Evolutionary conservation across 1,284 basidiomycete species (phyloP), one percentile per base, ranked within the genome.

Genomic region (Cryptococcus hybrid): DNA sequence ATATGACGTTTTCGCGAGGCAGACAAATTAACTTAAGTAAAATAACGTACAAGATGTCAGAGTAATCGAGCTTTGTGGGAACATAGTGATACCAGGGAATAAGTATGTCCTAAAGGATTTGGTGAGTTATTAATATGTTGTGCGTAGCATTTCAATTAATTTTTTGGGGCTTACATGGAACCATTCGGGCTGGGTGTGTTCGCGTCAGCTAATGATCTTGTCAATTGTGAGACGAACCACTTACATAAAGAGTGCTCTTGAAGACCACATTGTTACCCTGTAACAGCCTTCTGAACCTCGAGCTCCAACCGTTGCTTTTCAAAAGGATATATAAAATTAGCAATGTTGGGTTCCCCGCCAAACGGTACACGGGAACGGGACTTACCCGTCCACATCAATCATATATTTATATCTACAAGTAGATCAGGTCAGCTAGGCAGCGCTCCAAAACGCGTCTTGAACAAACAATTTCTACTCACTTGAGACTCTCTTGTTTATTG

Each of bases 381-480:
- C 24, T 24, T 24, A 24, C 63, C 80, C 80, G 57, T 81, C 80
- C 9, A 80, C 71, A 57, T 81, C 80, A 36, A 80, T 58, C 11
- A 35, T 36, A 35, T 48, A 48, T 36, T 34, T 48, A 15, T 48
- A 69, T 24, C 24, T 24, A 24, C 24, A 24, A 24, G 24, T 24
- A 24, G 24, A 24, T 24, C 24, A 24, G 24, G 24, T 24, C 24
- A 24, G 24, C 24, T 24, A 24, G 24, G 24, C 24, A 24, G 24
- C 24, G 24, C 24, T 24, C 24, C 24, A 24, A 24, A 24, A 24
- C 24, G 24, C 3, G 30, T 24, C 24, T 24, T 24, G 24, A 24
- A 24, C 24, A 24, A 24, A 24, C 24, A 24, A 24, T 24, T 24
- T 24, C 24, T 24, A 24, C 24, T 24, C 24, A 24, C 24, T 24